A percentile compares a stretch with the other conserved stretches of the same genome.
These are phyloP conservation scores for Gossypium sturtianum DNA, from an alignment of 345 rosid species.

Conservation along the genomic window DNA sequence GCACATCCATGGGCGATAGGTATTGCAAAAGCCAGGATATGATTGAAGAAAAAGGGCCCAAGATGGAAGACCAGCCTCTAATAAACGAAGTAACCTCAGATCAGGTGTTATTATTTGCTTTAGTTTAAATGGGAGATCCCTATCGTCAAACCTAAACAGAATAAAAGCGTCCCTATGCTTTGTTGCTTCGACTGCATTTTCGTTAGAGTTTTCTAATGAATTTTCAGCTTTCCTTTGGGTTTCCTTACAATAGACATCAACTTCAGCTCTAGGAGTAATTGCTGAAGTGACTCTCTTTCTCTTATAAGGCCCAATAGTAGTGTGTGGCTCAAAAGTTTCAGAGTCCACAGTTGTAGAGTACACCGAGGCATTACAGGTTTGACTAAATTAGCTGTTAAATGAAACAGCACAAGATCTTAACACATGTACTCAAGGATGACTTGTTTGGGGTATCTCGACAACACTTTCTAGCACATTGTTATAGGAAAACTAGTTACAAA, in stretches of 20 bases:
- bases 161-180: conserved; percentile 68
- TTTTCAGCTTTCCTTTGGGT: conserved; percentile 38
- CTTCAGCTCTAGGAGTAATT: conserved; percentile 39
- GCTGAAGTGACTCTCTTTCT: conserved; percentile 63
- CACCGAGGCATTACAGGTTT: conserved; percentile 2
- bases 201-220: conserved; percentile 22
- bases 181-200: conserved; percentile 42
- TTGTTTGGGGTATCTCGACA: background rate
- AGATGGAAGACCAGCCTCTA: conserved; percentile 97
- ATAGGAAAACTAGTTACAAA: background rate
- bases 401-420: background rate
- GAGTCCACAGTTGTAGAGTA: conserved; percentile 23
- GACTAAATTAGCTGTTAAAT: background rate
- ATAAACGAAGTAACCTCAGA: conserved; percentile 69
- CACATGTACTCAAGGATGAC: background rate
- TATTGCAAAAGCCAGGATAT: conserved; percentile 85
- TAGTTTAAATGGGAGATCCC: conserved; percentile 72
- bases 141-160: conserved; percentile 69
- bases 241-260: conserved; percentile 59
- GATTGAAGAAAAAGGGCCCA: conserved; percentile 99
- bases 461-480: background rate
- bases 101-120: conserved; percentile 69
- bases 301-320: conserved; percentile 70
- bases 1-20: conserved; percentile 99
- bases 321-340: conserved; percentile 38